Evolutionary conservation across 495 filamentous ascomycete genomes (phyloP), one percentile per base, ranked within the genome.

Genomic region (Penicillium parvum): DNA sequence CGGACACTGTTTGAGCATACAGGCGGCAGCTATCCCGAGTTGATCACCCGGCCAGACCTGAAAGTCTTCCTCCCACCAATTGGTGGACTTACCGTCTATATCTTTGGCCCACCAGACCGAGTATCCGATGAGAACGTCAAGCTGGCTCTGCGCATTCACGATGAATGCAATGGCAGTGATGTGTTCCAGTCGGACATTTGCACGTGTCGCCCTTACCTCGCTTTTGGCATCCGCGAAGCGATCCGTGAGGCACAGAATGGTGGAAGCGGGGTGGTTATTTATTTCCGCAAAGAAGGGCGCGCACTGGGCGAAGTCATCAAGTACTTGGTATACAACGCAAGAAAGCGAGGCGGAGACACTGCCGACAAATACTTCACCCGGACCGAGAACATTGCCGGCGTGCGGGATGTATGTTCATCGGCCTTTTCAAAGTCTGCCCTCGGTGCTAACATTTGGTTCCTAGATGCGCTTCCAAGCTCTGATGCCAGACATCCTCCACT

Each of bases 121-220:
- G 89, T 98, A 76, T 83, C 88, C 12, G 86, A 98, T 58, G 81
- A 87, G 32, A 88, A 84, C 32, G 87, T 87, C 37, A 80, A 78
- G 46, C 75, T 97, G 33, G 85, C 92, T 19, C 75, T 98, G 46
- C 88, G 92, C 37, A 85, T 98, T 33, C 92, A 98, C 65, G 92
- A 98, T 64, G 92, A 96, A 69, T 90, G 90, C 71, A 97, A 97
- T 63, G 91, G 92, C 41, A 90, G 85, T 64, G 92, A 98, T 74
- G 92, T 98, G 40, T 98, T 98, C 65, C 90, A 95, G 45, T 95
- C 88, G 23, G 92, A 98, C 65, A 98, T 98, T 62, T 98, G 92
- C 69, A 98, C 92, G 19, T 96, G 92, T 66, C 81, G 92, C 30
- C 92, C 92, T 22, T 98, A 98, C 57, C 80, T 98, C 43, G 92